Evolutionary conservation across 495 filamentous ascomycete genomes (phyloP), one percentile per base, ranked within the genome.

Genomic region (Neurospora tetraspora): DNA sequence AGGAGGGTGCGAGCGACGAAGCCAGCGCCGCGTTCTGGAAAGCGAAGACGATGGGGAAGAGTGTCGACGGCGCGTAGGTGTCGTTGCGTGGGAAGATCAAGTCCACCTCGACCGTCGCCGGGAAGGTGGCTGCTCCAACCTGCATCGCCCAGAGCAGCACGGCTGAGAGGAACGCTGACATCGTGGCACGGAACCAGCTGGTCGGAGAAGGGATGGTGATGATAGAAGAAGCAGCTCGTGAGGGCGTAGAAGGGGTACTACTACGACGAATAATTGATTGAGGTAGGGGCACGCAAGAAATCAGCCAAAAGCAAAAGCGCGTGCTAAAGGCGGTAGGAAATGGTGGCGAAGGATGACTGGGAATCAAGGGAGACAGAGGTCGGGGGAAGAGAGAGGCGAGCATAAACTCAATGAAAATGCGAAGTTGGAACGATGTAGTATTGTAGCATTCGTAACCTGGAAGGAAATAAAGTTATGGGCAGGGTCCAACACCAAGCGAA

Each of bases 71-170:
- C 71, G 77, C 75, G 71, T 83, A 84, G 23, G 82, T 83, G 12
- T 79, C 80, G 68, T 84, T 84, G 73, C 77, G 82, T 16, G 83
- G 82, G 72, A 83, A 84, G 61, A 82, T 53, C 10, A 83, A 70
- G 74, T 83, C 80, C 43, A 82, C 74, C 74, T 84, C 83, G 39
- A 40, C 39, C 39, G 39, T 40, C 14, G 39, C 14, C 4, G 39
- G 39, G 39, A 40, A 40, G 14, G 39, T 40, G 39, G 40, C 5
- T 42, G 40, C 40, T 18, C 40, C 14, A 18, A 42, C 40, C 40
- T 42, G 40, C 40, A 42, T 0, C 4, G 40, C 40, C 40, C 40
- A 42, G 40, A 42, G 40, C 40, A 42, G 40, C 16, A 42, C 40
- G 40, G 16, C 5, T 42, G 40, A 42, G 40, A 42, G 40, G 40